Base-by-base conservation (phyloP, 768 basidiomycete genomes). In the Pleurotus tuber-regium region DNA sequence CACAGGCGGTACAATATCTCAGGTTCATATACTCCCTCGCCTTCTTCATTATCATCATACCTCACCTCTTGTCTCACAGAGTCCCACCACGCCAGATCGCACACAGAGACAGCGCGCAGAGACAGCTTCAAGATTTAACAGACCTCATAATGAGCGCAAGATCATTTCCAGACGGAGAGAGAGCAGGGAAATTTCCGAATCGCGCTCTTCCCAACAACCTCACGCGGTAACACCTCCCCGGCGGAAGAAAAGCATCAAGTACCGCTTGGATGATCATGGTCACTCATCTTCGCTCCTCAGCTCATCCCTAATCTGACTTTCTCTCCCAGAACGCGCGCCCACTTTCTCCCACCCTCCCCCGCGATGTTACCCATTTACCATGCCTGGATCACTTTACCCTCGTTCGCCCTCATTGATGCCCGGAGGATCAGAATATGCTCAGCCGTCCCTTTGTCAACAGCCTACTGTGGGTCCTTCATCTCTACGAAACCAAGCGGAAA, bases 341-440 rank as follows among this genome's bases (percentile, higher is more conserved):
- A n/a, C n/a, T n/a, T 38, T 38, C 7, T 16, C 8, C 12, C 7
- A 7, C 36, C 36, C n/a, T 16, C 36, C 36, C 6, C 7, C 6
- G n/a, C 36, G 19, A 16, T 16, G 36, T 8, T n/a, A n/a, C n/a
- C n/a, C n/a, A n/a, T 67, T 68, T 0, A 83, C 82, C 1, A 92
- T 92, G 89, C 89, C 89, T 18, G 89, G 89, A 6, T 79, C 89
- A 1, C 77, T 92, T 10, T 88, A 83, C 61, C 80, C 87, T 4
- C 82, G 87, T 7, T 88, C 89, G 0, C 76, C 81, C 0, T 87
- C 87, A n/a, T 70, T 82, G 21, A 48, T 48, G 46, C 46, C 46
- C n/a, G 46, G 46, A 18, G 46, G 31, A 5, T 12, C 16, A 10
- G 69, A 82, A 25, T 80, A 83, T n/a, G 70, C n/a, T n/a, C n/a